Conservation (phyloP, 331 rosid genomes). For the Rosa hybrid region DNA sequence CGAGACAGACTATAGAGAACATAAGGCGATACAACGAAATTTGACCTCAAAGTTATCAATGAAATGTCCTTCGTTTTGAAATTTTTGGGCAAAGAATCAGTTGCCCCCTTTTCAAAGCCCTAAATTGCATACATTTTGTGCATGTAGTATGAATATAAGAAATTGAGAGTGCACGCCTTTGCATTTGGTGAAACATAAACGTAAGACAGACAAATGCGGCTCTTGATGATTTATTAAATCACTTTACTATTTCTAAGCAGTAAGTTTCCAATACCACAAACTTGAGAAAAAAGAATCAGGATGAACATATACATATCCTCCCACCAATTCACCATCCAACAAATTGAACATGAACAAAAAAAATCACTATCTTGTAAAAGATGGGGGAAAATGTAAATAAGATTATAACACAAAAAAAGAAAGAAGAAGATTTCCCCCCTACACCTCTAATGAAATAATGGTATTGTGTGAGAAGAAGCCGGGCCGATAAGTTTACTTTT, state of each 20-base stretch:
- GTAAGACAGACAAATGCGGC: background rate
- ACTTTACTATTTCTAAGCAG: constrained; percentile 29
- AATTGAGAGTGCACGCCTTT: background rate
- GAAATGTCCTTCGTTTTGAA: background rate
- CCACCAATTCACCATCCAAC: constrained; percentile 32
- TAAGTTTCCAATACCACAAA: constrained; percentile 38
- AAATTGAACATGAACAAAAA: constrained; percentile 34
- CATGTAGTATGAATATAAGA: background rate
- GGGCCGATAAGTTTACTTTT: constrained; percentile 18
- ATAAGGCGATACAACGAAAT: too few relatives aligned
- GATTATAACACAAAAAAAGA: constrained; percentile 20
- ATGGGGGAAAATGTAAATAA: constrained; percentile 3
- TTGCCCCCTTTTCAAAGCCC: too few relatives aligned
- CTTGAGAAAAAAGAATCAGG: constrained; percentile 33
- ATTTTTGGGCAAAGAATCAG: background rate
- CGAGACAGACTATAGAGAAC: background rate
- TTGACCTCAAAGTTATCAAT: background rate
- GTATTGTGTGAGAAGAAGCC: constrained; percentile 40
- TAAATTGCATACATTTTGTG: background rate
- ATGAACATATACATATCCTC: constrained; percentile 53
- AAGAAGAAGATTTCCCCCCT: constrained; percentile 26
- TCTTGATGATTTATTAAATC: constrained; percentile 26
- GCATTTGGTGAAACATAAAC: background rate
- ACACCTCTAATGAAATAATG: constrained; percentile 32
- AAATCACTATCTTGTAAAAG: constrained; percentile 16